These are phyloP conservation scores for Mycena vitilis DNA, from an alignment of 768 basidiomycete genomes.

Conservation along the genomic window DNA sequence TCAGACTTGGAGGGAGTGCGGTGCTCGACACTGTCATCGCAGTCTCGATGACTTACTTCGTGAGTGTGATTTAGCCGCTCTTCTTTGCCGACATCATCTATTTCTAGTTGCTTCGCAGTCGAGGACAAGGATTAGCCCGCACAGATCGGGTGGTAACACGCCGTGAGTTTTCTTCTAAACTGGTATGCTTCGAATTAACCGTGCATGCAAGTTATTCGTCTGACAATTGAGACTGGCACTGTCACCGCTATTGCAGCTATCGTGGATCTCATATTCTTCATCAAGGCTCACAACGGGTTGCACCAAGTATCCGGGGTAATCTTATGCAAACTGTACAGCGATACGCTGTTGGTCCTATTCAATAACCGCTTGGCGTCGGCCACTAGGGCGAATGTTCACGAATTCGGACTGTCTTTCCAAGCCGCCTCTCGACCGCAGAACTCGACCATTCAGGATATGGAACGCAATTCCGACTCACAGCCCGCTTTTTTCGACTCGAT, in stretches of 20 bases:
- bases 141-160: not conserved
- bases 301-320: not conserved
- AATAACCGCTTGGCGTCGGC: not conserved
- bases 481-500: slow-evolving; percentile 4
- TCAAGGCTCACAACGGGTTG: not conserved
- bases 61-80: not conserved
- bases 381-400: not conserved
- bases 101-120: not conserved
- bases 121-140: not conserved
- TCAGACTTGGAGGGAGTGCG: not conserved
- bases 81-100: not conserved
- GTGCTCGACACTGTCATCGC: not conserved
- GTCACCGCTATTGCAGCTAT: not conserved
- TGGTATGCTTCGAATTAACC: not conserved
- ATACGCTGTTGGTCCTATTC: not conserved
- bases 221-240: slow-evolving; percentile 10
- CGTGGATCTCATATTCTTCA: slow-evolving; percentile 10
- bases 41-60: not conserved
- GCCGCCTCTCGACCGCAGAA: not conserved
- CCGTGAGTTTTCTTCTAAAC: not conserved
- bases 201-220: slow-evolving; percentile 23
- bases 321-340: not conserved
- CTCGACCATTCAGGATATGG: not conserved
- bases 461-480: not conserved
- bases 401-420: not conserved